These are phyloP conservation scores for Alternaria triticimaculans DNA, from an alignment of 2,329 filamentous ascomycete genomes.

Conservation along the genomic window DNA sequence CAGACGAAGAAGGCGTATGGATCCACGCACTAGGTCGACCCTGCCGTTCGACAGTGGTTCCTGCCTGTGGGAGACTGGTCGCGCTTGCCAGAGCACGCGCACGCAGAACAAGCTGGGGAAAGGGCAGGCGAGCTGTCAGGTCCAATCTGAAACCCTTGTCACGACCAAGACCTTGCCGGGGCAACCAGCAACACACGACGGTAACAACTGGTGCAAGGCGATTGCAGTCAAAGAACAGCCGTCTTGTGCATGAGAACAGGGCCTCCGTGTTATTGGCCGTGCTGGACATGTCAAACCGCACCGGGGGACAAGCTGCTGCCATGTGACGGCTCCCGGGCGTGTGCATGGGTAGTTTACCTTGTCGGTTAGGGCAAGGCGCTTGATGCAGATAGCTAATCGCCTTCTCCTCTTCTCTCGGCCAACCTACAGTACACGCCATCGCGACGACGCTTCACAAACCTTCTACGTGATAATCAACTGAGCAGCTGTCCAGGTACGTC, in stretches of 20 bases:
- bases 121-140: slow-evolving; percentile 12
- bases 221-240: background rate
- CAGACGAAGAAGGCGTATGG: background rate
- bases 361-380: slow-evolving; percentile 13
- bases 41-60: background rate
- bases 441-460: slow-evolving; percentile 2
- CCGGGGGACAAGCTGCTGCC: background rate
- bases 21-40: background rate
- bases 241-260: background rate
- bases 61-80: background rate
- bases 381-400: slow-evolving; percentile 17
- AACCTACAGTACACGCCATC: background rate
- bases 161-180: background rate
- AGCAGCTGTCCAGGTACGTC: slow-evolving; percentile 10
- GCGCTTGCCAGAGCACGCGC: slow-evolving; percentile 1
- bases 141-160: slow-evolving; percentile 14
- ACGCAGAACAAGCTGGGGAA: slow-evolving; percentile 2
- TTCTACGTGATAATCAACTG: background rate
- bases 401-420: slow-evolving; percentile 12
- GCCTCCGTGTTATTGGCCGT: background rate
- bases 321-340: slow-evolving; percentile 15
- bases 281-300: background rate
- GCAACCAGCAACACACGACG: background rate
- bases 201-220: background rate
- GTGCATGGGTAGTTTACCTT: slow-evolving; percentile 9